Conservation (phyloP, 2,329 filamentous ascomycete species). For the Chlorencoelia australis region DNA sequence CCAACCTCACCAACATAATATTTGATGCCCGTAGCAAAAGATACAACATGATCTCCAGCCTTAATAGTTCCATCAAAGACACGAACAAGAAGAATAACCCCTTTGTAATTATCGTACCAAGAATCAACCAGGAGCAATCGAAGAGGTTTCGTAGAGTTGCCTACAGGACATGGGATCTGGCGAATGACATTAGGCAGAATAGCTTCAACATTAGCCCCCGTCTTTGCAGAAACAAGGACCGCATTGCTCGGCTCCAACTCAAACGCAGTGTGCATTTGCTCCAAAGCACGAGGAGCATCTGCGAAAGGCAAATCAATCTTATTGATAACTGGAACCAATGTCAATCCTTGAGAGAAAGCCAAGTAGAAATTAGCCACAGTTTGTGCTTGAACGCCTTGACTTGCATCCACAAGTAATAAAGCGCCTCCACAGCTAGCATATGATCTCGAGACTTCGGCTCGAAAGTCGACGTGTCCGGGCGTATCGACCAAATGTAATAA, state of each 20-base stretch:
- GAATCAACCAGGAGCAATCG: conserved; percentile 88
- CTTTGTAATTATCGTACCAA: conserved; percentile 95
- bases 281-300: conserved; percentile 74
- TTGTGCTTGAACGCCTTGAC: conserved; percentile 93
- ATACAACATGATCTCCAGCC: conserved; percentile 77
- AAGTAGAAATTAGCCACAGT: conserved; percentile 98
- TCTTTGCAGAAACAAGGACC: conserved; percentile 83
- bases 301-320: conserved; percentile 91
- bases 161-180: conserved; percentile 69
- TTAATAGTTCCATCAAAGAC: conserved; percentile 81
- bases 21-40: conserved; percentile 77
- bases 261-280: conserved; percentile 78
- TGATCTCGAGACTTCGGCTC: conserved; percentile 88
- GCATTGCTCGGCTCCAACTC: conserved; percentile 73
- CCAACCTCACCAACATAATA: conserved; percentile 95
- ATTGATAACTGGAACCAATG: conserved; percentile 86
- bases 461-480: conserved; percentile 94
- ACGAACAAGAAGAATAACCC: conserved; percentile 82
- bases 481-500: conserved; percentile 93
- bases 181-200: conserved; percentile 80
- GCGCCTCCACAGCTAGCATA: conserved; percentile 96
- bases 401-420: conserved; percentile 85
- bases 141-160: conserved; percentile 62
- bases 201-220: conserved; percentile 75
- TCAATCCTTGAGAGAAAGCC: conserved; percentile 82